Conservation (phyloP, 73 alveolate species). For the Paramecium octaurelia region DNA sequence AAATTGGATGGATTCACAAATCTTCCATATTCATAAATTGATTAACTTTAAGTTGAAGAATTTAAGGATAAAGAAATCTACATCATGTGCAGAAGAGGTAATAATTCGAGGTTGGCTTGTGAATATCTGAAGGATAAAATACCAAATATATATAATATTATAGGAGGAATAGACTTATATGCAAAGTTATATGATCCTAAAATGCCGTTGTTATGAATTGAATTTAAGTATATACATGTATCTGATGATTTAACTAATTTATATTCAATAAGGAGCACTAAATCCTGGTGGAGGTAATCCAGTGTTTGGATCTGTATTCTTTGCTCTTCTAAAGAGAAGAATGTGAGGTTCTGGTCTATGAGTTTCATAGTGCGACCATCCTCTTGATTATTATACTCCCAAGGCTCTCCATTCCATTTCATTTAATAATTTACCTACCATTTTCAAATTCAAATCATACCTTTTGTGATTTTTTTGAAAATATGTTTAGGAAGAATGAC, state of each 20-base stretch:
- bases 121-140: conserved; percentile 1
- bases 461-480: conserved; percentile 73
- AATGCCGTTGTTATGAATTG: conserved; percentile 50
- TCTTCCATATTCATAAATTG: conserved; percentile 59
- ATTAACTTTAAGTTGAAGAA: conserved; percentile 20
- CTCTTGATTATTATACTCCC: conserved; percentile 89
- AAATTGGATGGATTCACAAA: conserved; percentile 66
- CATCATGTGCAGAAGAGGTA: conserved; percentile 79
- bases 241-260: neutral
- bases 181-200: conserved; percentile 42
- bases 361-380: conserved; percentile 92
- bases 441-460: conserved; percentile 65
- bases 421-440: conserved; percentile 78
- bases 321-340: conserved; percentile 91
- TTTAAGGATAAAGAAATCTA: conserved; percentile 53
- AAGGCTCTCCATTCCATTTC: conserved; percentile 93
- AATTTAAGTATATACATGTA: neutral
- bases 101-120: conserved; percentile 69
- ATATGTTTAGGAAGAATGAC: conserved; percentile 80
- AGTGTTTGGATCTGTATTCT: conserved; percentile 96
- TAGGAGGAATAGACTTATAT: conserved; percentile 57
- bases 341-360: conserved; percentile 96
- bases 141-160: conserved; percentile 5
- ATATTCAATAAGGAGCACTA: conserved; percentile 60
- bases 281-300: conserved; percentile 79